phyloP scores from a whole-genome alignment of 2,329 filamentous ascomycete genomes.

The Grosmannia huntii region DNA sequence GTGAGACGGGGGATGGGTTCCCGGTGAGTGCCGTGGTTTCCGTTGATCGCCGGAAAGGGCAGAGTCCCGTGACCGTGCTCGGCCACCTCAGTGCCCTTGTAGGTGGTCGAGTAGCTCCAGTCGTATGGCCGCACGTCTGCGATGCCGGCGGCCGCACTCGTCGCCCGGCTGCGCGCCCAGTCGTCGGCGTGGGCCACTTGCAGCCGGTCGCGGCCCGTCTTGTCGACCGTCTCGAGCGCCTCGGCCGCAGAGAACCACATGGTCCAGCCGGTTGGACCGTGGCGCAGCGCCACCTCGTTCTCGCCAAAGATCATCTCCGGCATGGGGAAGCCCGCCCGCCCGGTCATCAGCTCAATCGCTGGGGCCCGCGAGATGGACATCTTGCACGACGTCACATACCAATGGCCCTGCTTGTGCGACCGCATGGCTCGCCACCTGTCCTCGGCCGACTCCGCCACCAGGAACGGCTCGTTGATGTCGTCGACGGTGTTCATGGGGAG shows the following conservation, averaged over 20 bases:
- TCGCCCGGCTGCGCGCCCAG: slow-evolving; percentile 59
- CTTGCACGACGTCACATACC: slow-evolving; percentile 72
- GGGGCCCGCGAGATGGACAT: slow-evolving; percentile 87
- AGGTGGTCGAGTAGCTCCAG: slow-evolving; percentile 92
- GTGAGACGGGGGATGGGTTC: not conserved
- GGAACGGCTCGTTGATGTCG: slow-evolving; percentile 39
- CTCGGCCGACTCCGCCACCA: slow-evolving; percentile 33
- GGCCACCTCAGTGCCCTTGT: slow-evolving; percentile 50
- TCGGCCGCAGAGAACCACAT: slow-evolving; percentile 75
- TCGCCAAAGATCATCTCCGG: slow-evolving; percentile 99
- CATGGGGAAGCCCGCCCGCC: slow-evolving; percentile 67
- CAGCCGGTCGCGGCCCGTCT: slow-evolving; percentile 81
- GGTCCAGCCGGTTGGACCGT: slow-evolving; percentile 62
- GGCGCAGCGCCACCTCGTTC: slow-evolving; percentile 67
- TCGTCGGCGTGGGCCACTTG: slow-evolving; percentile 86
- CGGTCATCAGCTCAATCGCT: slow-evolving; percentile 76
- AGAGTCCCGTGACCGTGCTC: too few relatives aligned
- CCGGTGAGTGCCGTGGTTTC: too few relatives aligned
- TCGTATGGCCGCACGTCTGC: slow-evolving; percentile 94
- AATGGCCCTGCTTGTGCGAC: slow-evolving; percentile 47
- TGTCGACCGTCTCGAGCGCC: slow-evolving; percentile 83
- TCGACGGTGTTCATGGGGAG: slow-evolving; percentile 18
- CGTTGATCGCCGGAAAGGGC: too few relatives aligned
- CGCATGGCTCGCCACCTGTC: slow-evolving; percentile 40
- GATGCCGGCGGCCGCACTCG: slow-evolving; percentile 73